These are phyloP conservation scores for Alopecurus myosuroides DNA, from an alignment of 176 grass and related monocot species.

Conservation along the genomic window DNA sequence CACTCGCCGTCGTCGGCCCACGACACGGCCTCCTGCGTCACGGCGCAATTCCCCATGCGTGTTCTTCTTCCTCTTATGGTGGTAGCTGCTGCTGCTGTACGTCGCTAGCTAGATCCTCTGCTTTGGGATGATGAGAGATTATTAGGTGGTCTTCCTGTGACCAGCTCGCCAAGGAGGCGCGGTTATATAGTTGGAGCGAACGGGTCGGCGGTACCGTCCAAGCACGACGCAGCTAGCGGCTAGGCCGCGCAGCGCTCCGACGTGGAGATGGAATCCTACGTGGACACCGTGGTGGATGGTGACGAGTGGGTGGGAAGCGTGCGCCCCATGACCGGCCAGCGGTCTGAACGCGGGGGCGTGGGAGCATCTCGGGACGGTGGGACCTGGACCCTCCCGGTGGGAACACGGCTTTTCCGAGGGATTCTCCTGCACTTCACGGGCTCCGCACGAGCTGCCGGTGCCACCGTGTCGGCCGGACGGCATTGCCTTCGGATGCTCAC, in stretches of 20 bases:
- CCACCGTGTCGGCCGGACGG: neutral
- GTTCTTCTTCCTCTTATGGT: neutral
- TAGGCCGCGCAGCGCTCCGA: neutral
- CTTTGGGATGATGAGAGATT: neutral
- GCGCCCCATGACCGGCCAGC: neutral
- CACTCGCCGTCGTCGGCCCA: slow-evolving; percentile 65
- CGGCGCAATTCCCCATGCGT: slow-evolving; percentile 55
- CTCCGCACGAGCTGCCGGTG: neutral
- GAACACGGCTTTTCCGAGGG: slow-evolving; percentile 41
- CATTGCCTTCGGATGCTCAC: too few species aligned
- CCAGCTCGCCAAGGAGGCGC: neutral
- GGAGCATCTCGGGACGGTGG: neutral
- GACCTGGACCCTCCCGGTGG: neutral
- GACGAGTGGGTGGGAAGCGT: neutral
- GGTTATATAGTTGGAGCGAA: slow-evolving; percentile 26
- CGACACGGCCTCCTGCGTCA: slow-evolving; percentile 39
- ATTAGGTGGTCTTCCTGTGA: slow-evolving; percentile 1
- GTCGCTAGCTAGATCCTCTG: neutral
- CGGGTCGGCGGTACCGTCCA: neutral
- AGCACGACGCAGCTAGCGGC: neutral
- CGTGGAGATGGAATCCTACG: slow-evolving; percentile 15
- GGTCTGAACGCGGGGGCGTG: slow-evolving; percentile 43
- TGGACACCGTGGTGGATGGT: slow-evolving; percentile 20
- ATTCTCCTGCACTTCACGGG: slow-evolving; percentile 21
- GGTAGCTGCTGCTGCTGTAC: neutral